Base-by-base conservation (phyloP, 768 basidiomycete species). In the Russula virescens region DNA sequence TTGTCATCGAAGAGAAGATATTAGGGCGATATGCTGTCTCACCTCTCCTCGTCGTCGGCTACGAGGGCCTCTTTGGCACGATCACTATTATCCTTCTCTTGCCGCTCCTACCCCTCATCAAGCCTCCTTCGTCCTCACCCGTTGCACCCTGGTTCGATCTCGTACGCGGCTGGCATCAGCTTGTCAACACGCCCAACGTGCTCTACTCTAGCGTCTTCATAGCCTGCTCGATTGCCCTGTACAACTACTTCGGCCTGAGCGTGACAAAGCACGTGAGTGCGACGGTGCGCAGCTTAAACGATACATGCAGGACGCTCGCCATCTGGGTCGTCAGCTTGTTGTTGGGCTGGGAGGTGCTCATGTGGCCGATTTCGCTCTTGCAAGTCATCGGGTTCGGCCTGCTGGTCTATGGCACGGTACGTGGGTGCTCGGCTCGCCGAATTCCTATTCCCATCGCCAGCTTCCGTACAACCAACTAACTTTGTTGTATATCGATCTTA, bases 1-100 rank as follows among this genome's bases (percentile, higher is more conserved):
- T 95, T 71, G 95, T 98, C 49, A 81, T 97, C 18, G 97, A 98
- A 80, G 96, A 98, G 77, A 95, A 91, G 78, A 94, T 98, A 68
- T 87, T 98, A 88, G 78, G 84, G 70, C 83, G 82, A 53, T 95
- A 96, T 78, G 79, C 84, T 38, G 88, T 98, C 45, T 83, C 86
- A 50, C 96, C 97, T 14, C 81, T 98, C 42, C 83, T 94, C 61
- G 95, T 95, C 13, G 97, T 98, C 64, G 94, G 95, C 26, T 91
- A 82, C 65, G 97, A 99, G 75, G 97, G 97, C 47, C 78, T 95
- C 63, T 98, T 96, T 71, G 97, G 97, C 60, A 77, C 86, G 21
- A 67, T 90, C 68, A 88, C 91, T 31, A 87, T 97, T 69, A 69
- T 94, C 45, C 66, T 91, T 47, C 81, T 86, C 66, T 81, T 97